These are phyloP conservation scores for Olyra latifolia DNA, from an alignment of 176 grass and related monocot species.

Conservation along the genomic window DNA sequence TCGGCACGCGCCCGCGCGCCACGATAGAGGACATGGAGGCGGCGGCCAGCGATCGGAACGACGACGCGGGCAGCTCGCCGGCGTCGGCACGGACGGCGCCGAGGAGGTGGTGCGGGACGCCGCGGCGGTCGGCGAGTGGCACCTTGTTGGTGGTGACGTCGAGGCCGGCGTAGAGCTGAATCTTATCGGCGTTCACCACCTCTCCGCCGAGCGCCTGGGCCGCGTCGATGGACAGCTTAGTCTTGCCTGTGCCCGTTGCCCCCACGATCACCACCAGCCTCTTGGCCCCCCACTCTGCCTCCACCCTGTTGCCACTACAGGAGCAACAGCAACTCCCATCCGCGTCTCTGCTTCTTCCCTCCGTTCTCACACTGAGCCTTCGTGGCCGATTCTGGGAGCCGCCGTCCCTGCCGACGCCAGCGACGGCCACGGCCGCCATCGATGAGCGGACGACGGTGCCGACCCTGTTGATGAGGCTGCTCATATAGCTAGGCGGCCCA, in stretches of 20 bases:
- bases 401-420: neutral
- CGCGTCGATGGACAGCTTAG: slow-evolving; percentile 85
- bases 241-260: slow-evolving; percentile 86
- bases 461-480: slow-evolving; percentile 10
- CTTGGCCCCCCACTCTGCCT: neutral
- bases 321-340: neutral
- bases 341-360: neutral
- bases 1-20: slow-evolving; percentile 47
- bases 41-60: slow-evolving; percentile 50
- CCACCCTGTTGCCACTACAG: slow-evolving; percentile 1
- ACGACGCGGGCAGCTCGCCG: slow-evolving; percentile 41
- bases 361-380: slow-evolving; percentile 11
- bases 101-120: slow-evolving; percentile 80
- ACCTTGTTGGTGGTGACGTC: slow-evolving; percentile 97
- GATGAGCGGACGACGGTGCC: slow-evolving; percentile 33
- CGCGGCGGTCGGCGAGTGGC: slow-evolving; percentile 45
- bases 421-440: slow-evolving; percentile 36
- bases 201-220: slow-evolving; percentile 60
- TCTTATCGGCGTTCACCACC: slow-evolving; percentile 91
- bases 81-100: slow-evolving; percentile 49
- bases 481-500: slow-evolving; percentile 42
- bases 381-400: slow-evolving; percentile 13
- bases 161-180: slow-evolving; percentile 77
- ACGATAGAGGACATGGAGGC: slow-evolving; percentile 35
- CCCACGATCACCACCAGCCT: slow-evolving; percentile 74